Conservation (phyloP, 805 yeast species). For the Starmerella stigmatis region DNA sequence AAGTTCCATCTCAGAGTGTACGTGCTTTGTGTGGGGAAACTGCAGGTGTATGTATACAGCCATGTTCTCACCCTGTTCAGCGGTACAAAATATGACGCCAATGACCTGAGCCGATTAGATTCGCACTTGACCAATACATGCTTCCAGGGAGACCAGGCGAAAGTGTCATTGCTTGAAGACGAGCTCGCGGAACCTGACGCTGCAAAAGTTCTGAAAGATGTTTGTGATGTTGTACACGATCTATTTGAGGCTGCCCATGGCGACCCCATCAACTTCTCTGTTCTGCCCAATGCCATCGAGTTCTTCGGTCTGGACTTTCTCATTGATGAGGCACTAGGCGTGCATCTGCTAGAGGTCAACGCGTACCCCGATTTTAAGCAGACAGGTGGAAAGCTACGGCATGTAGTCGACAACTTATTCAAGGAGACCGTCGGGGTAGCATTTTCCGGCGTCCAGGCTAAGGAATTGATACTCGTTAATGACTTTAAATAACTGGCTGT, state of each 20-base stretch:
- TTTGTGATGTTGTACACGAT: conserved; percentile 55
- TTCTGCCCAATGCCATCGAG: conserved; percentile 72
- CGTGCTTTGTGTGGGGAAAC: conserved; percentile 61
- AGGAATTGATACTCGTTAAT: conserved; percentile 1
- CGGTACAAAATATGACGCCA: conserved; percentile 37
- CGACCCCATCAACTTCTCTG: conserved; percentile 77
- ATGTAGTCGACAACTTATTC: conserved; percentile 55
- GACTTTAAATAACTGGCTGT: neutral
- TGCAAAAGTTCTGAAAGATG: conserved; percentile 35
- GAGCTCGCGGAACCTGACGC: conserved; percentile 36
- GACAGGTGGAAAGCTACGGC: conserved; percentile 70
- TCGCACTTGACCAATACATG: conserved; percentile 94
- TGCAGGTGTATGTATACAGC: conserved; percentile 68
- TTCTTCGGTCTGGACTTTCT: conserved; percentile 83
- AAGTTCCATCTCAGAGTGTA: conserved; percentile 88
- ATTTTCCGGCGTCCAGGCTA: conserved; percentile 27
- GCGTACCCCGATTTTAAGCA: conserved; percentile 96
- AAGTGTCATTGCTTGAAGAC: conserved; percentile 57
- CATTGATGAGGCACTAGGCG: conserved; percentile 45
- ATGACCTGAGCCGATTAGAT: conserved; percentile 36
- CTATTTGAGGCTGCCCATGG: conserved; percentile 74
- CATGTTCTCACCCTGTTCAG: conserved; percentile 80
- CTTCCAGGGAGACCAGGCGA: conserved; percentile 47
- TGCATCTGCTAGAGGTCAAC: conserved; percentile 69
- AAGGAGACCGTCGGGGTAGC: conserved; percentile 42